Conservation (phyloP, 2,329 filamentous ascomycete species). For the Furcasterigmium sp. region DNA sequence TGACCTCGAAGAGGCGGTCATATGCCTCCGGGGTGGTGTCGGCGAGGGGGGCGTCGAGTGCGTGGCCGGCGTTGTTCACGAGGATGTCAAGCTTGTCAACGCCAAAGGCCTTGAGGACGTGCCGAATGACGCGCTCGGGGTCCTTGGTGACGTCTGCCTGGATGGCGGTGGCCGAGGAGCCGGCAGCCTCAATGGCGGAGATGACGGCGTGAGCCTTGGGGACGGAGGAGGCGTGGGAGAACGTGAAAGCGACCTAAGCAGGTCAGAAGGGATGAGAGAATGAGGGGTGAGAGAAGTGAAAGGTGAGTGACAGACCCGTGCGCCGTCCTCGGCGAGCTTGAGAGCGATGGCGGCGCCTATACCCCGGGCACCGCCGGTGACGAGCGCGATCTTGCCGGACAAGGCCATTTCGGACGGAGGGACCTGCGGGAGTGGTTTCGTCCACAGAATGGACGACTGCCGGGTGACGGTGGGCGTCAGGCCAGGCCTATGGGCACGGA, state of each 20-base stretch:
- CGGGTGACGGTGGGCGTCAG: neutral
- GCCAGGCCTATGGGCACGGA: neutral
- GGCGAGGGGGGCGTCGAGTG: slow-evolving; percentile 11
- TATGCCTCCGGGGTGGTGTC: slow-evolving; percentile 11
- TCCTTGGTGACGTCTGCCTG: slow-evolving; percentile 14
- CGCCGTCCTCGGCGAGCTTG: slow-evolving; percentile 50
- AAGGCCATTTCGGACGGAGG: slow-evolving; percentile 12
- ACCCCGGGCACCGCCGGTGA: slow-evolving; percentile 40
- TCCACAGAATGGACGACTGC: slow-evolving; percentile 10
- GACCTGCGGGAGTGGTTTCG: slow-evolving; percentile 12
- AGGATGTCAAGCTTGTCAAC: slow-evolving; percentile 14
- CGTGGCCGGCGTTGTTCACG: slow-evolving; percentile 13
- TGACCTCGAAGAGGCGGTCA: slow-evolving; percentile 13
- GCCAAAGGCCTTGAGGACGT: slow-evolving; percentile 12
- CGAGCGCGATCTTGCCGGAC: slow-evolving; percentile 13
- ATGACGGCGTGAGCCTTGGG: slow-evolving; percentile 13
- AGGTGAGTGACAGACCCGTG: slow-evolving; percentile 37
- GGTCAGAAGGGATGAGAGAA: slow-evolving; percentile 5
- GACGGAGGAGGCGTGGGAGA: slow-evolving; percentile 12
- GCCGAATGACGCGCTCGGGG: slow-evolving; percentile 12
- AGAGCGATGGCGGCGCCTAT: slow-evolving; percentile 55
- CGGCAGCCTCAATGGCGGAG: slow-evolving; percentile 15
- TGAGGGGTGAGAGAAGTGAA: neutral
- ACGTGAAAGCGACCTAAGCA: slow-evolving; percentile 13
- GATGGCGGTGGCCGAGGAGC: slow-evolving; percentile 14